Conservation (phyloP, 345 rosid species). For the Bruguiera parviflora region DNA sequence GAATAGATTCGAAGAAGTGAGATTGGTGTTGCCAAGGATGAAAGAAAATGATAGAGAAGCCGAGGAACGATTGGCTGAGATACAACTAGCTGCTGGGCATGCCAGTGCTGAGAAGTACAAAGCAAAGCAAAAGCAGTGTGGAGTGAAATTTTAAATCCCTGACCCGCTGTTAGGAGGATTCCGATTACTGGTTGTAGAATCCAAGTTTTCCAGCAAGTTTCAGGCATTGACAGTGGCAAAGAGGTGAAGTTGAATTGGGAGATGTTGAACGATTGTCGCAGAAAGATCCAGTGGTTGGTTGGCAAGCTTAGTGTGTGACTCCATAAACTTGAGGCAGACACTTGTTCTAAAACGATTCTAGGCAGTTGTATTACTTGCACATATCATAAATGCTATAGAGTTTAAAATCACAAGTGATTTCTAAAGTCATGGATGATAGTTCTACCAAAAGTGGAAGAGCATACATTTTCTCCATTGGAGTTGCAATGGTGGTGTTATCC, state of each 20-base stretch:
- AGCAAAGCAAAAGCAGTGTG: constrained; percentile 25
- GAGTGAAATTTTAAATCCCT: constrained; percentile 20
- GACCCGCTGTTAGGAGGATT: constrained; percentile 22
- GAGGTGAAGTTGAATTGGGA: constrained; percentile 19
- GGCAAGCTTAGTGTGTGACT: background rate
- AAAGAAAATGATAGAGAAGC: constrained; percentile 21
- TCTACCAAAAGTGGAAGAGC: no score
- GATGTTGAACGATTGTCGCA: constrained; percentile 16
- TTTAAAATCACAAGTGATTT: background rate
- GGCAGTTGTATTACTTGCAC: background rate
- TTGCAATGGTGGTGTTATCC: no score
- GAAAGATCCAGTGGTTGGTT: background rate
- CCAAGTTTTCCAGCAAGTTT: constrained; percentile 27
- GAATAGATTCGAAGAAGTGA: constrained; percentile 21
- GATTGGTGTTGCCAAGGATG: constrained; percentile 19
- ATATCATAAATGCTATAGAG: constrained; percentile 1
- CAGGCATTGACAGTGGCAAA: constrained; percentile 18
- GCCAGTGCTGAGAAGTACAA: constrained; percentile 26
- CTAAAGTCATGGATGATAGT: no score
- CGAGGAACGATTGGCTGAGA: constrained; percentile 29
- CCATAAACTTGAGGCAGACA: background rate
- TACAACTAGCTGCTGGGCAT: constrained; percentile 20
- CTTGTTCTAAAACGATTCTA: background rate
- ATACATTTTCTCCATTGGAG: no score
- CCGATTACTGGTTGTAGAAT: constrained; percentile 25